phyloP scores from a whole-genome alignment of 805 yeast genomes.

The Ogataea methylovora region DNA sequence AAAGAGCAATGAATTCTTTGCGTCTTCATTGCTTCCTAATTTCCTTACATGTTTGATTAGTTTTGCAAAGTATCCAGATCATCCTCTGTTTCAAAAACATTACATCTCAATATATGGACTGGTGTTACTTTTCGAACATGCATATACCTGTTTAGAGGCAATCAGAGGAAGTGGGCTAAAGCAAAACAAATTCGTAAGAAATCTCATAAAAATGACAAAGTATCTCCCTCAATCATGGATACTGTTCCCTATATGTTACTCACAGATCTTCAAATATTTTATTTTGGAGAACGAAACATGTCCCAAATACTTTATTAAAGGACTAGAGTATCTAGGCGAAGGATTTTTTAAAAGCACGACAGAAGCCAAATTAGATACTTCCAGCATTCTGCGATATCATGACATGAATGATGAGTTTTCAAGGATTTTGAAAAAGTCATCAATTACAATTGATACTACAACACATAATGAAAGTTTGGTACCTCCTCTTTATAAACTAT shows the following conservation, averaged over 20 bases:
- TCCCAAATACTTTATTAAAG: slow-evolving; percentile 9
- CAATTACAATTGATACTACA: too few relatives aligned
- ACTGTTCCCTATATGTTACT: slow-evolving; percentile 13
- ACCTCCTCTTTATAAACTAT: too few relatives aligned
- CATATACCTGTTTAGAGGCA: too few relatives aligned
- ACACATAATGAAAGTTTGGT: too few relatives aligned
- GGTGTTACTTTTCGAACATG: slow-evolving; percentile 10
- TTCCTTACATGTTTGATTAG: slow-evolving; percentile 7
- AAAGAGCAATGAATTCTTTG: not conserved
- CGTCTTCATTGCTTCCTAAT: slow-evolving; percentile 3
- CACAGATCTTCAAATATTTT: slow-evolving; percentile 9
- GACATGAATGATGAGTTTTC: too few relatives aligned
- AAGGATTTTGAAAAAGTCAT: too few relatives aligned
- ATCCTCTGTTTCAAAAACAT: slow-evolving; percentile 8
- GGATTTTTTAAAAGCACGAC: not conserved
- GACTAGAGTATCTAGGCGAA: slow-evolving; percentile 4
- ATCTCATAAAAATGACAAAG: slow-evolving; percentile 3
- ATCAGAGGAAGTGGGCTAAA: too few relatives aligned
- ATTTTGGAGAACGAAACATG: slow-evolving; percentile 7
- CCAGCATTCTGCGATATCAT: too few relatives aligned
- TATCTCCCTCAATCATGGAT: slow-evolving; percentile 13
- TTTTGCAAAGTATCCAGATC: slow-evolving; percentile 9
- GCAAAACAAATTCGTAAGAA: too few relatives aligned
- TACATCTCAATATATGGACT: slow-evolving; percentile 11
- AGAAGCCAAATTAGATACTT: too few relatives aligned